Base-by-base conservation (phyloP, 768 basidiomycete species). In the Macrolepiota fuliginosa region DNA sequence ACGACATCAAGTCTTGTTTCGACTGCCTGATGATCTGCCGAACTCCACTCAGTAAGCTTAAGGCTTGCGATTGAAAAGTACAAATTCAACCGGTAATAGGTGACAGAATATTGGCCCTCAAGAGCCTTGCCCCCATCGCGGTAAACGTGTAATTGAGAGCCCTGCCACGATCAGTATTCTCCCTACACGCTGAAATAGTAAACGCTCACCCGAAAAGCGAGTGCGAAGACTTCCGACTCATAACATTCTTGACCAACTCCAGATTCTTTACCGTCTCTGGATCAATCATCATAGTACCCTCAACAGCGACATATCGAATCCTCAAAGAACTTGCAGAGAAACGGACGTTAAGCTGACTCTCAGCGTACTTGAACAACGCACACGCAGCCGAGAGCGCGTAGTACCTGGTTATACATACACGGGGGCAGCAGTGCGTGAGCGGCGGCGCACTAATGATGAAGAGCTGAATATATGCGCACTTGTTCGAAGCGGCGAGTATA, bases 201-300 rank as follows among this genome's bases (percentile, higher is more conserved):
- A 60, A 39, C 4, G 65, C 77, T 50, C 70, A 92, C 94, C 92
- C 89, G 74, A 91, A 91, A 0, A 97, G 76, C 0, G 92, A 92
- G 71, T 92, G 86, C 1, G 77, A 69, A 0, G 87, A 89, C 71
- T 86, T 92, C 66, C 83, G 86, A 50, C 75, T 76, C 4, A 85
- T 70, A 68, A 86, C 81, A 69, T 96, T 98, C 9, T 79, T 84
- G 15, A 96, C 90, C 1, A 99, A 79, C 69, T 99, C 97, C 5
- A 99, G 81, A 70, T 96, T 95, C 45, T 84, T 83, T 2, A 87
- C 92, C 0, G 91, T 94, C 63, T 95, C 95, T 0, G 87, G 82
- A 69, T 98, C 97, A 64, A 99, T 90, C 82, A 97, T 83, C 90
- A 98, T 92, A 0, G 93, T 96, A 0, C 96, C 96, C 70, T 96